Percentiles rank a stretch among this genome's conserved stretches.
These are phyloP conservation scores for Trichoderma sp. DNA, from an alignment of 2,329 filamentous ascomycete genomes.

Conservation along the genomic window DNA sequence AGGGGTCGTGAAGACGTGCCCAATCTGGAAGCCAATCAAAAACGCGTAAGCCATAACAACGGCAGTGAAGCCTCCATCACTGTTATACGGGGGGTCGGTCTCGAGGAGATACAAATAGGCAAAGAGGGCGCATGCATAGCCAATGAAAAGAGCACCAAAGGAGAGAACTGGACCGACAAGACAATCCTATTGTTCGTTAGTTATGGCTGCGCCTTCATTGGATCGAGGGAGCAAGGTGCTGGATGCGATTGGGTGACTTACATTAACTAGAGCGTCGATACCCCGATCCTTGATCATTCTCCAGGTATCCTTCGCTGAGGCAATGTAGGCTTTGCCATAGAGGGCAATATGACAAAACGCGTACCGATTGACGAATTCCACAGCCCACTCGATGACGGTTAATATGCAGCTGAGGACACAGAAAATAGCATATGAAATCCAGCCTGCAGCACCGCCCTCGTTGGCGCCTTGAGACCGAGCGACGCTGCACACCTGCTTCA, in stretches of 20 bases:
- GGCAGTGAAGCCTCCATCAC: conserved; percentile 62
- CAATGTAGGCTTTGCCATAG: conserved; percentile 84
- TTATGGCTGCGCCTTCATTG: too few relatives aligned
- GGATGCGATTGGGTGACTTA: conserved; percentile 25
- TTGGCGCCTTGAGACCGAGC: conserved; percentile 60
- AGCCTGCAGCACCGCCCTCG: conserved; percentile 71
- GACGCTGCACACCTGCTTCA: conserved; percentile 79
- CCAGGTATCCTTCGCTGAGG: conserved; percentile 87
- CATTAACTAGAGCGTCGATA: conserved; percentile 82
- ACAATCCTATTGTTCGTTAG: conserved; percentile 55
- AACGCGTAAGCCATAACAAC: conserved; percentile 83
- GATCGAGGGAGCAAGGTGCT: neutral
- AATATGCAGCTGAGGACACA: conserved; percentile 77
- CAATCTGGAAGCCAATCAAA: conserved; percentile 84
- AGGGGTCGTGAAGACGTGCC: conserved; percentile 85
- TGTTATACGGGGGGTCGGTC: conserved; percentile 77
- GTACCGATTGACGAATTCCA: conserved; percentile 86
- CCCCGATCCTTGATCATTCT: conserved; percentile 88
- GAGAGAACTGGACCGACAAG: conserved; percentile 71
- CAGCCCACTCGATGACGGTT: conserved; percentile 75
- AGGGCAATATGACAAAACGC: conserved; percentile 91
- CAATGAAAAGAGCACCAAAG: conserved; percentile 79
- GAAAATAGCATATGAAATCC: conserved; percentile 63
- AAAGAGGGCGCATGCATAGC: conserved; percentile 74
- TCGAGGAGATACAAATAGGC: conserved; percentile 84